Conservation (phyloP, 805 yeast genomes). For the Ogataea populi-albae region DNA sequence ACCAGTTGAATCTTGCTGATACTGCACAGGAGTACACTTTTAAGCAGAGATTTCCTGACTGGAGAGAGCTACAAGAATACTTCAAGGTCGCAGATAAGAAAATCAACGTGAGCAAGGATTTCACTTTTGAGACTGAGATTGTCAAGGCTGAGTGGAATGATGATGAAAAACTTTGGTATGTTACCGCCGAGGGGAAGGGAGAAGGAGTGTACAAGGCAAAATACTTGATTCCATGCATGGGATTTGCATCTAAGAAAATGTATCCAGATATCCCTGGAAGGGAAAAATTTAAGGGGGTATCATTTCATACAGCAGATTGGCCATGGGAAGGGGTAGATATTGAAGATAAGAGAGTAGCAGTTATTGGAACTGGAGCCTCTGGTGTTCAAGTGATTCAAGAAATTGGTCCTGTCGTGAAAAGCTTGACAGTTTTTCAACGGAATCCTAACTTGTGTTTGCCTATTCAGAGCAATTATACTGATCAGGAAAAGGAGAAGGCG, state of each 20-base stretch:
- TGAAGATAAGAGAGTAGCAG: not conserved
- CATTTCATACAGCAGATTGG: too few relatives aligned
- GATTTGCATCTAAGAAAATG: not conserved
- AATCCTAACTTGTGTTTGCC: not conserved
- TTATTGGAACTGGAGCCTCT: conserved; percentile 1
- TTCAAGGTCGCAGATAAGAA: not conserved
- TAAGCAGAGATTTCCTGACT: not conserved
- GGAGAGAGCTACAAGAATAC: not conserved
- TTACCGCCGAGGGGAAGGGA: not conserved
- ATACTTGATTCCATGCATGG: not conserved
- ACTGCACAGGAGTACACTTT: not conserved
- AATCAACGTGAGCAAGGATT: not conserved
- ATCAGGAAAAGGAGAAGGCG: not conserved
- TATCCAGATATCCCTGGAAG: not conserved
- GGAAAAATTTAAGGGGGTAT: too few relatives aligned
- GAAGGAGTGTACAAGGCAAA: not conserved
- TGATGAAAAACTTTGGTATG: not conserved
- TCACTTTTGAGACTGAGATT: not conserved
- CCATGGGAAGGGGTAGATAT: too few relatives aligned
- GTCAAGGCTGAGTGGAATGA: not conserved
- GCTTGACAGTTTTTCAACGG: not conserved
- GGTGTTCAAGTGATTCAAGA: not conserved
- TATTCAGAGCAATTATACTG: not conserved
- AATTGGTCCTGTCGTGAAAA: not conserved
- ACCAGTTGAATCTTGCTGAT: not conserved